Base-by-base conservation (phyloP, 2,329 filamentous ascomycete genomes). In the Fusarium globosum region DNA sequence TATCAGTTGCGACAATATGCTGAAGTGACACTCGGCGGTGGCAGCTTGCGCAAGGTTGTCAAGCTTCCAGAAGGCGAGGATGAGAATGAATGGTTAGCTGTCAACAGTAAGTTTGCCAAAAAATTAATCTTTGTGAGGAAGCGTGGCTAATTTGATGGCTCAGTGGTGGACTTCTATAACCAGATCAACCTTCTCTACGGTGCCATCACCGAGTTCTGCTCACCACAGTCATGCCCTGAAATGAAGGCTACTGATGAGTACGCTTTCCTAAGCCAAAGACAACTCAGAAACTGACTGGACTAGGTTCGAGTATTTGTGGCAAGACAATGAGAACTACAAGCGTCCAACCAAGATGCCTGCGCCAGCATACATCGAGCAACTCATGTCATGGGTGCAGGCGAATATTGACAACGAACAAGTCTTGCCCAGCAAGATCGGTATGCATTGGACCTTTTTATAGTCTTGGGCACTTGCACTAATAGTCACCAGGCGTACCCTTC, bases 191-290 rank as follows among this genome's bases (percentile, higher is more conserved):
- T 99, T 41, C 92, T 99, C 68, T 99, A 99, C 82, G 97, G 97
- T 68, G 96, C 96, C 75, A 99, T 99, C 81, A 99, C 96, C 68
- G 96, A 99, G 82, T 99, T 99, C 85, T 99, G 96, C 87, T 98
- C 96, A 33, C 96, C 96, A 38, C 93, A 96, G 81, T 95, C 95
- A 74, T 99, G 96, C 82, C 96, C 96, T 2, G 96, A 98, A 85
- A 99, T 99, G 96, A 99, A 99, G 85, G 96, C 96, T n/a, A 99
- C 96, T 15, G 97, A 99, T 85, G 96, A 99, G 93, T 96, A 88
- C 74, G 90, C 39, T 21, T 26, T 7, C 8, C 4, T 11, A n/a
- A 39, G 18, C 5, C 7, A 20, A 8, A 16, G 26, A 16, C 21
- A 20, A 55, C 20, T 23, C 39, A 30, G 7, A 38, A 36, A 41